Base-by-base conservation (phyloP, 345 rosid species). In the Carallia pectinifolia region DNA sequence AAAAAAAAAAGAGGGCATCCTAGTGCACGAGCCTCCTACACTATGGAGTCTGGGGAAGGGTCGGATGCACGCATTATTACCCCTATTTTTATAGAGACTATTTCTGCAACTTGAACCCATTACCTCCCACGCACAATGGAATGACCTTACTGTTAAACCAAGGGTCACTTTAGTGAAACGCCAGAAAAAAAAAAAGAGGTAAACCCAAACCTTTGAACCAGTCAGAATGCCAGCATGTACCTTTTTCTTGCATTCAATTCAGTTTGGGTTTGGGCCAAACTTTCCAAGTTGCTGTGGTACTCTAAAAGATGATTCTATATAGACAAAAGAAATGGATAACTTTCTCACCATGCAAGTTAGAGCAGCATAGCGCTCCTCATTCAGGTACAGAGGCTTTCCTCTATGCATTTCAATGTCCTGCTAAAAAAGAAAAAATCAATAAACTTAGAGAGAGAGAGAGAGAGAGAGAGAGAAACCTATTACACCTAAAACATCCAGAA, bases 281-380 rank as follows among this genome's bases (percentile, higher is more conserved):
- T 56, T 56, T 15, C 34, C 16, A 1, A 30, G 31, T 56, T 56
- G 34, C 60, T 13, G 16, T 10, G 6, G 16, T 30, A 27, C 34
- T 27, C 27, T 23, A 54, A 10, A 56, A 3, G 33, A 44, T 27
- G 60, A 56, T 56, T 1, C 60, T 56, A 27, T 56, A 56, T 30
- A 56, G 60, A 56, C 29, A 52, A n/a, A 9, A 58, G 65, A 19
- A 52, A 72, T 44, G 34, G 16, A 59, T 64, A 44, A 38, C 53
- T 64, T 12, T 61, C 67, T 84, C 74, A 95, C 99, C 98, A 95
- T 81, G 79, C 88, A 81, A 19, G 90, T 77, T 50, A 95, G 78
- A 38, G 97, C 88, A 61, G 96, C 98, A 69, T 88, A 92, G n/a
- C 99, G 99, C 76, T 95, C 99, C 81, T 86, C 88, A n/a, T 92